phyloP scores from a whole-genome alignment of 2,329 filamentous ascomycete species.

The Saccharata proteae region DNA sequence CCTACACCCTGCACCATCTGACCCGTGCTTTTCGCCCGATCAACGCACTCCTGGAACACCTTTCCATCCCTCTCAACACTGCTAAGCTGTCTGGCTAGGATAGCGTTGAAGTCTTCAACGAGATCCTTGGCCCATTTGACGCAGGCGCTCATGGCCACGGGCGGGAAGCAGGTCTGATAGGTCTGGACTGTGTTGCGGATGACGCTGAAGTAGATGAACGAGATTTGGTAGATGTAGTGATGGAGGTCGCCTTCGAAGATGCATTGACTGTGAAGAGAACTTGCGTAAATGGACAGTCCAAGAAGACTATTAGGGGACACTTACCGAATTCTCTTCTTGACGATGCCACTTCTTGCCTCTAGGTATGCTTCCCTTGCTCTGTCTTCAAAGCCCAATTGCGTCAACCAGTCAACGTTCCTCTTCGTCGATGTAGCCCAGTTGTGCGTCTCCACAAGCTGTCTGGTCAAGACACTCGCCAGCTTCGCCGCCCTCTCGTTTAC shows the following conservation, averaged over 20 bases:
- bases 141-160: constrained; percentile 80
- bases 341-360: constrained; percentile 61
- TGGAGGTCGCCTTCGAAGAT: constrained; percentile 90
- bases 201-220: constrained; percentile 89
- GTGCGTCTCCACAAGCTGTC: constrained; percentile 66
- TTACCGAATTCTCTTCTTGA: constrained; percentile 73
- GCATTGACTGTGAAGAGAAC: constrained; percentile 55
- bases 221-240: constrained; percentile 87
- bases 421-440: constrained; percentile 66
- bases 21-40: constrained; percentile 69
- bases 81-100: constrained; percentile 73
- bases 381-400: constrained; percentile 80
- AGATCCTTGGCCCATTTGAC: constrained; percentile 98
- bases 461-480: constrained; percentile 63
- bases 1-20: constrained; percentile 72
- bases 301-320: constrained; percentile 4
- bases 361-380: constrained; percentile 79
- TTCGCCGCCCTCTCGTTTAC: constrained; percentile 73
- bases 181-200: constrained; percentile 87
- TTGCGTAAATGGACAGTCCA: constrained; percentile 13
- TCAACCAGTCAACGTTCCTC: constrained; percentile 72
- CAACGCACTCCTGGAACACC: constrained; percentile 73
- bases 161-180: constrained; percentile 68
- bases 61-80: constrained; percentile 66
- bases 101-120: constrained; percentile 78